Percentiles rank a stretch among this genome's conserved stretches.
phyloP scores from a whole-genome alignment of 805 yeast genomes.

The Candida bentonensis region DNA sequence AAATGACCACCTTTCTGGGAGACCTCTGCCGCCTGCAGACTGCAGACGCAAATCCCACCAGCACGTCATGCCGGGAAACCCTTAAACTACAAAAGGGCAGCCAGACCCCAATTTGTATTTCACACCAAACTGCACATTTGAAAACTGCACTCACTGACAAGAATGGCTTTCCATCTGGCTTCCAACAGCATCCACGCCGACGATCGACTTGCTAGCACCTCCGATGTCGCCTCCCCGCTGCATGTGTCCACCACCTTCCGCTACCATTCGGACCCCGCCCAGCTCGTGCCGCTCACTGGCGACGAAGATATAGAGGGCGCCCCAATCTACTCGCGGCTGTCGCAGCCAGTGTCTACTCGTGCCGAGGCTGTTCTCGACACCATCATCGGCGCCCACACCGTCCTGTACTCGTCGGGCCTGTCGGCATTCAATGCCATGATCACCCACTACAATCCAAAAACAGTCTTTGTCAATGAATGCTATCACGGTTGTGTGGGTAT shows the following conservation, averaged over 20 bases:
- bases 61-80: no score
- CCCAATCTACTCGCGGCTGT: conserved; percentile 54
- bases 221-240: conserved; percentile 53
- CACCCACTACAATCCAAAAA: conserved; percentile 57
- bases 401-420: conserved; percentile 65
- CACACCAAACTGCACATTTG: no score
- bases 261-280: conserved; percentile 46
- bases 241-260: conserved; percentile 68
- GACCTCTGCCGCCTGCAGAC: no score
- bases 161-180: background rate
- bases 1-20: no score
- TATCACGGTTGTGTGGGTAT: conserved; percentile 79
- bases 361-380: conserved; percentile 51
- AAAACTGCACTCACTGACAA: no score
- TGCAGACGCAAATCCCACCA: no score
- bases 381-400: conserved; percentile 49
- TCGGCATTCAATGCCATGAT: conserved; percentile 70
- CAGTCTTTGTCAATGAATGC: conserved; percentile 60
- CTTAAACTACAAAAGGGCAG: no score
- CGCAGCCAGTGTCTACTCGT: conserved; percentile 59
- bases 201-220: conserved; percentile 26
- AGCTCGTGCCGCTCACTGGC: conserved; percentile 30
- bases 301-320: conserved; percentile 14
- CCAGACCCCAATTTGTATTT: no score
- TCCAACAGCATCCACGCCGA: conserved; percentile 48